A percentile compares a stretch with the other conserved stretches of the same genome.
Conservation (phyloP, 768 basidiomycete species). For the Mycena belliarum region DNA sequence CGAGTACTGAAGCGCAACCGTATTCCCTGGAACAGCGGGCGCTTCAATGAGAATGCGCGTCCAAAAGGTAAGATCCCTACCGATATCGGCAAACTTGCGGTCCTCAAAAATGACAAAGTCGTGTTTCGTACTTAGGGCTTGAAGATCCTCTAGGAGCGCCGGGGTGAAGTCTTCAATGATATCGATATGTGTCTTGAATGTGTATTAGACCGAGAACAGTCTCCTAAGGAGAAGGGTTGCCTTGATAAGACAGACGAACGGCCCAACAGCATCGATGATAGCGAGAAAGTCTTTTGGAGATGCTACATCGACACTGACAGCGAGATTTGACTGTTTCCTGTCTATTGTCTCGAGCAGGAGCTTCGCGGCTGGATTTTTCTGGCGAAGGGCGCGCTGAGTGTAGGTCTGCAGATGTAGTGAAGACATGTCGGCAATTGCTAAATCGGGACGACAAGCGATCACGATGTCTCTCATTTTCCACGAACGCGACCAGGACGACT, state of each 20-base stretch:
- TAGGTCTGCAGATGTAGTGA: constrained; percentile 52
- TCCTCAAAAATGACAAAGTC: constrained; percentile 98
- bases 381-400: constrained; percentile 54
- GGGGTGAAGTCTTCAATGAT: constrained; percentile 90
- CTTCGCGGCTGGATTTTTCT: constrained; percentile 76
- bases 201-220: constrained; percentile 26
- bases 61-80: constrained; percentile 43
- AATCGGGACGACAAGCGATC: not conserved
- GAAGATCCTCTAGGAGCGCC: constrained; percentile 66
- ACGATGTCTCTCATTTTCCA: constrained; percentile 36
- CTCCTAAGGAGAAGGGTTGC: constrained; percentile 41
- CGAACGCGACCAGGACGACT: constrained; percentile 56
- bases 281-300: constrained; percentile 73
- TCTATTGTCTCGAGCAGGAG: constrained; percentile 80
- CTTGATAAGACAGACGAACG: constrained; percentile 93
- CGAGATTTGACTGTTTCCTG: constrained; percentile 87
- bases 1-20: constrained; percentile 92
- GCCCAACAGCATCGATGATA: constrained; percentile 87
- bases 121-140: constrained; percentile 71
- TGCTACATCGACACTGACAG: constrained; percentile 95
- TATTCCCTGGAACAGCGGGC: constrained; percentile 75
- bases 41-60: constrained; percentile 10
- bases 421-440: constrained; percentile 34
- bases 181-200: constrained; percentile 89
- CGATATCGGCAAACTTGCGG: constrained; percentile 98